A percentile compares a stretch with the other conserved stretches of the same genome.
Evolutionary conservation across 441 rosid species (phyloP).

Genomic region (Bocquillonia castaneifolia): DNA sequence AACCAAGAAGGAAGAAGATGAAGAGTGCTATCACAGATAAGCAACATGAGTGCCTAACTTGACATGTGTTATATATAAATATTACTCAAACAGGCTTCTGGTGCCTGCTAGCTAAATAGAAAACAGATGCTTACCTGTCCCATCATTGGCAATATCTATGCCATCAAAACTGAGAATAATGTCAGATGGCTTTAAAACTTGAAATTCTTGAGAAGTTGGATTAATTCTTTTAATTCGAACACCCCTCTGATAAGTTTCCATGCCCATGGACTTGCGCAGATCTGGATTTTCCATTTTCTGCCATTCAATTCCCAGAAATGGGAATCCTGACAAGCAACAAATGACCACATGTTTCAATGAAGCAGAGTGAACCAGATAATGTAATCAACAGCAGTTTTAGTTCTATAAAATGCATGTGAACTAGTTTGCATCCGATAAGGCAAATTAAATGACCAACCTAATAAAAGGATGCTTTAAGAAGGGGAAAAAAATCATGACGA

Average conservation of each 20-base stretch:
- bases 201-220: slow-evolving; percentile 75
- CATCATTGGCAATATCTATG: slow-evolving; percentile 86
- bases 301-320: slow-evolving; percentile 89
- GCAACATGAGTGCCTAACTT: neutral
- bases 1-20: slow-evolving; percentile 10
- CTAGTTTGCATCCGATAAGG: too few species aligned
- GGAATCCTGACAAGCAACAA: slow-evolving; percentile 50
- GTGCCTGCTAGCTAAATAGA: neutral
- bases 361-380: slow-evolving; percentile 6
- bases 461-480: too few species aligned
- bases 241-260: slow-evolving; percentile 78
- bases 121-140: slow-evolving; percentile 60
- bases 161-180: slow-evolving; percentile 78
- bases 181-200: slow-evolving; percentile 78
- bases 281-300: slow-evolving; percentile 98
- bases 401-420: neutral
- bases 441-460: too few species aligned
- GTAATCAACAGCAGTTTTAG: neutral
- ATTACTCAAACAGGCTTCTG: neutral
- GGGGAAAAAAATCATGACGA: too few species aligned
- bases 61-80: neutral
- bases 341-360: neutral
- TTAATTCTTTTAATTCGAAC: slow-evolving; percentile 83
- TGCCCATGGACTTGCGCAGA: slow-evolving; percentile 73
- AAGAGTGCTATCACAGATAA: neutral